phyloP scores from a whole-genome alignment of 2,329 filamentous ascomycete species.

The Sclerotinia minor region DNA sequence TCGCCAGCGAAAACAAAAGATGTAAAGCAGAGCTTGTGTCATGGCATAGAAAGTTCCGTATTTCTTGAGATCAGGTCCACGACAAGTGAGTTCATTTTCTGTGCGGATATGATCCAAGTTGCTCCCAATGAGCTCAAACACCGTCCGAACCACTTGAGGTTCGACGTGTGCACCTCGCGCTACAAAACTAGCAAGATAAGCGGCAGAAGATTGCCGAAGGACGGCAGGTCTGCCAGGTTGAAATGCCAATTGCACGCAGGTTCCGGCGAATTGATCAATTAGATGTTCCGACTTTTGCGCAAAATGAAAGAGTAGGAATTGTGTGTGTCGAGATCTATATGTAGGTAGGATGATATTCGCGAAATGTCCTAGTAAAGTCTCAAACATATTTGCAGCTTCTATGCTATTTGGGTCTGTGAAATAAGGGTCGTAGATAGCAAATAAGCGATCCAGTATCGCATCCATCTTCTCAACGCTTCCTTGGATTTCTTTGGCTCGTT shows the following conservation, averaged over 20 bases:
- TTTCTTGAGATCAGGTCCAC: constrained; percentile 74
- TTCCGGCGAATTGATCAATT: constrained; percentile 79
- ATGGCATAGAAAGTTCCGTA: constrained; percentile 71
- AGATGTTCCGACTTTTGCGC: constrained; percentile 77
- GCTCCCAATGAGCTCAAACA: constrained; percentile 75
- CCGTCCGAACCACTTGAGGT: constrained; percentile 72
- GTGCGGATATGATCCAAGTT: constrained; percentile 75
- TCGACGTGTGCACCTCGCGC: constrained; percentile 84
- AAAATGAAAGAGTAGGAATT: constrained; percentile 96
- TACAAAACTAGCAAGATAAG: constrained; percentile 93
- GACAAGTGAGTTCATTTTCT: constrained; percentile 71
- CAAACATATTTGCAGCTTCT: constrained; percentile 70
- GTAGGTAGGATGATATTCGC: constrained; percentile 84
- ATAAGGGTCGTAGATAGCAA: constrained; percentile 74
- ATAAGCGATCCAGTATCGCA: constrained; percentile 82
- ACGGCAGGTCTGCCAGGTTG: constrained; percentile 64
- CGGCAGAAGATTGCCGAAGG: constrained; percentile 78
- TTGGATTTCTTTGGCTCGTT: constrained; percentile 69
- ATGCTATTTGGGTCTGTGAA: constrained; percentile 69
- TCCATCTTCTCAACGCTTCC: constrained; percentile 90
- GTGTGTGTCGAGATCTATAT: constrained; percentile 87
- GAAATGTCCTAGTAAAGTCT: constrained; percentile 82
- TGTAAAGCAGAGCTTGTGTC: constrained; percentile 70
- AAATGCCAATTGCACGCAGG: constrained; percentile 71
- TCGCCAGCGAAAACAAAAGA: constrained; percentile 94